Evolutionary conservation across 176 grass and related monocot species (phyloP).

Genomic region (Dendrocalamus sinicus): DNA sequence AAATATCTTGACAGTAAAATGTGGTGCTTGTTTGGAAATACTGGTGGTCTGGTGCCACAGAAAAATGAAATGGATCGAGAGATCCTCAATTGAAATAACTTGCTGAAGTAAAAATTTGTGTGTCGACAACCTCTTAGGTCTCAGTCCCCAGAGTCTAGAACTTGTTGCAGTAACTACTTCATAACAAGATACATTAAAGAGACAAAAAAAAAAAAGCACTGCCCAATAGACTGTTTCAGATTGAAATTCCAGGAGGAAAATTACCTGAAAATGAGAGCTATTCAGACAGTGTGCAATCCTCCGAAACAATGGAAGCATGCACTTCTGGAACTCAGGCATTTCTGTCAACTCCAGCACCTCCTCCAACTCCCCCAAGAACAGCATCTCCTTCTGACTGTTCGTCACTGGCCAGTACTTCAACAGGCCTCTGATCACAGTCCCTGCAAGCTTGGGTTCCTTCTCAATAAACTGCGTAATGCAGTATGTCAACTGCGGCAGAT

Average conservation of each 20-base stretch:
- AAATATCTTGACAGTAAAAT: constrained; percentile 15
- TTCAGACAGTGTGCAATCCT: constrained; percentile 78
- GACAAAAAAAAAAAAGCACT: background rate
- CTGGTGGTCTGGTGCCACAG: too few species aligned
- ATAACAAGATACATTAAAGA: background rate
- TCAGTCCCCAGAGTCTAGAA: background rate
- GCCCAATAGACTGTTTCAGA: background rate
- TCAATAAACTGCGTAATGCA: constrained; percentile 85
- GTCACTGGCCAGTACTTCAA: constrained; percentile 93
- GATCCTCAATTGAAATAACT: background rate
- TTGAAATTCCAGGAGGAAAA: constrained; percentile 8
- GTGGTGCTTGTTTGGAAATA: constrained; percentile 3
- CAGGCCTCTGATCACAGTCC: constrained; percentile 81
- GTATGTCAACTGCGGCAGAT: constrained; percentile 83
- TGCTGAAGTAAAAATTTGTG: constrained; percentile 24
- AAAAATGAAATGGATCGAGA: constrained; percentile 14
- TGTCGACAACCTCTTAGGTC: background rate
- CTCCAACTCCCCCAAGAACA: constrained; percentile 93
- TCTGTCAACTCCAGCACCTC: constrained; percentile 86
- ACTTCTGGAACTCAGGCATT: constrained; percentile 81
- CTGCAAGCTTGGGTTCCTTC: constrained; percentile 82
- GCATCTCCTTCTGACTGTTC: constrained; percentile 96
- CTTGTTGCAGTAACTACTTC: background rate
- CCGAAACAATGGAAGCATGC: constrained; percentile 74
- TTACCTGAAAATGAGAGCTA: constrained; percentile 95